Conservation (phyloP, 1,284 basidiomycete genomes). For the Marasmius sp. region DNA sequence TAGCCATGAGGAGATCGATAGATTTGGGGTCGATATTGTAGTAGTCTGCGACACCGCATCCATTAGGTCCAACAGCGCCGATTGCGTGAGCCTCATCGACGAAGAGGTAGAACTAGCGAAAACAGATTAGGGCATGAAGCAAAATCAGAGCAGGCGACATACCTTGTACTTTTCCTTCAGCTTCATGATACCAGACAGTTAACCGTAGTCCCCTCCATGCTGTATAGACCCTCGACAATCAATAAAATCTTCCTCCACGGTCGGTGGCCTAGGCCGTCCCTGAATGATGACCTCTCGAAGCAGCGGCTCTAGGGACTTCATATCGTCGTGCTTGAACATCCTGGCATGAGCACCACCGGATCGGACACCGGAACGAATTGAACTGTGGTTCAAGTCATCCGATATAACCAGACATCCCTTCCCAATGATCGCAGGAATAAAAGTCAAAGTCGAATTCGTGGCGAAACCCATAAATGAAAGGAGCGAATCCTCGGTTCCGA, state of each 20-base stretch:
- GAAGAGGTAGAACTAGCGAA: no score
- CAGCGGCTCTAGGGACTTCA: conserved; percentile 79
- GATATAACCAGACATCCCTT: conserved; percentile 97
- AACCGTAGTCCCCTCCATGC: conserved; percentile 96
- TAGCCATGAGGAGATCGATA: conserved; percentile 97
- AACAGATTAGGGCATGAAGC: neutral
- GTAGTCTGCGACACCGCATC: conserved; percentile 95
- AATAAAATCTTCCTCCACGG: conserved; percentile 99
- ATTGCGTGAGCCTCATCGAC: conserved; percentile 98
- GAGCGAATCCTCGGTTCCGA: conserved; percentile 87
- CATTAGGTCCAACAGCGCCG: conserved; percentile 91
- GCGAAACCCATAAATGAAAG: conserved; percentile 98
- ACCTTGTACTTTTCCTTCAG: conserved; percentile 92
- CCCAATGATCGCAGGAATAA: conserved; percentile 86
- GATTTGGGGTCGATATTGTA: conserved; percentile 83
- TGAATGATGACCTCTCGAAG: conserved; percentile 94
- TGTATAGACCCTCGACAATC: conserved; percentile 95
- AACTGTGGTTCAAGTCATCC: conserved; percentile 96
- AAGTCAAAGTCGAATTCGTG: conserved; percentile 96
- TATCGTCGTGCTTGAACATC: conserved; percentile 98
- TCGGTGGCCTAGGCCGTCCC: conserved; percentile 92
- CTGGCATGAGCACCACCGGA: conserved; percentile 88
- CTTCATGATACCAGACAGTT: conserved; percentile 84
- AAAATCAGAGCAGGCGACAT: conserved; percentile 42
- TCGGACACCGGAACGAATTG: conserved; percentile 91